Evolutionary conservation across 805 yeast genomes (phyloP), one percentile per base, ranked within the genome.

Genomic region (Metschnikowia koreensis): DNA sequence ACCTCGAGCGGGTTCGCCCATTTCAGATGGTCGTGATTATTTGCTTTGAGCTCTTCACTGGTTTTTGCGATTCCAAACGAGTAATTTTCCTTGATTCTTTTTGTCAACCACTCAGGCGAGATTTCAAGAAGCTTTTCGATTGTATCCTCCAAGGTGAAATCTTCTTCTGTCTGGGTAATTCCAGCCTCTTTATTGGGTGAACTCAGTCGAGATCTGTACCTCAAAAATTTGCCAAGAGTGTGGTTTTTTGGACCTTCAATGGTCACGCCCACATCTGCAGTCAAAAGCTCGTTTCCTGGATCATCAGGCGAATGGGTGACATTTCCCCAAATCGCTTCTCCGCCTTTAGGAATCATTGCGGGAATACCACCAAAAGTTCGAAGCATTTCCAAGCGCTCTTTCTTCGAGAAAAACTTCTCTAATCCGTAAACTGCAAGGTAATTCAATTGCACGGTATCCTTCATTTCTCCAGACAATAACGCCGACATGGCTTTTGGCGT

Each of bases 1-100:
- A 84, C 97, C 66, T 94, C 98, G 44, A 94, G 73, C 2, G 99
- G 99, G 64, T 94, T 94, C n/a, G 84, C 69, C 99, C 99, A 94
- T 66, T 87, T 90, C 45, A 81, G 75, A 59, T 82, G 92, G 60
- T 81, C 80, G n/a, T 82, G 73, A 54, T 88, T 83, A 64, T 94
- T 93, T 1, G 60, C 71, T 39, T 65, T 63, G 42, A 94, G 74
- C 67, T 93, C 89, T 44, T 74, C 66, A 4, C 72, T 66, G 0
- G 85, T 79, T 41, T 66, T 72, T 5, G 97, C 87, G 41, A 84
- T 64, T 0, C 97, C 99, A 64, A 68, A 84, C 0, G 97, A 87
- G 66, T 91, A 92, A 56, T 86, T 88, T 39, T 82, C 85, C 22
- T 65, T 56, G 1, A 87, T 83, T 54, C 96, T 73, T 22, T 81